These are phyloP conservation scores for Lactarius trivialis DNA, from an alignment of 768 basidiomycete species.

Conservation along the genomic window DNA sequence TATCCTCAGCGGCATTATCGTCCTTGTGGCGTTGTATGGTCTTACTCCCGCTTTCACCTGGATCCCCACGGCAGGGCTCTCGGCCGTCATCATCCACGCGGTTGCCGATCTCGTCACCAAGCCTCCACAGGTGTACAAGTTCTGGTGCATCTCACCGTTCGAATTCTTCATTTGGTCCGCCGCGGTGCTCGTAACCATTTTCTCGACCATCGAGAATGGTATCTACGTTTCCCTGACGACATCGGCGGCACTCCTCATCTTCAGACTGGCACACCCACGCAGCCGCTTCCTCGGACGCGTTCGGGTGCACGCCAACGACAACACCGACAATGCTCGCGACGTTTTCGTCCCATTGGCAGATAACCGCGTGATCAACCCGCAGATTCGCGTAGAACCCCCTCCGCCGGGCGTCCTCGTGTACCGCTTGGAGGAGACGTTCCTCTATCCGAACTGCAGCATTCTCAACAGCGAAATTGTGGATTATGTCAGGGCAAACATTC, in stretches of 20 bases:
- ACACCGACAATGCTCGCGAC: slow-evolving; percentile 45
- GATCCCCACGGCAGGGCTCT: slow-evolving; percentile 77
- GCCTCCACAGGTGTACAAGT: slow-evolving; percentile 76
- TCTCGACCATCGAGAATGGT: slow-evolving; percentile 90
- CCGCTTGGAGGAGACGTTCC: slow-evolving; percentile 83
- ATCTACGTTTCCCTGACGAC: slow-evolving; percentile 83
- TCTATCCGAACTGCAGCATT: slow-evolving; percentile 73
- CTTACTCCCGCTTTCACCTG: slow-evolving; percentile 89
- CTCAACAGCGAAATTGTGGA: slow-evolving; percentile 71
- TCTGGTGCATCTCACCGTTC: slow-evolving; percentile 90
- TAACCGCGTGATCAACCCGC: slow-evolving; percentile 54
- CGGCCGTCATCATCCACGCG: slow-evolving; percentile 92
- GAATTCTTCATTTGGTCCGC: slow-evolving; percentile 88
- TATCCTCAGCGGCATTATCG: slow-evolving; percentile 75
- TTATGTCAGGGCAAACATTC: slow-evolving; percentile 71
- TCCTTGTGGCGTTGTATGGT: slow-evolving; percentile 91
- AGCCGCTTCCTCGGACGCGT: slow-evolving; percentile 89
- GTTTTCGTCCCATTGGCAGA: slow-evolving; percentile 75
- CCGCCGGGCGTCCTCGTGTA: slow-evolving; percentile 86
- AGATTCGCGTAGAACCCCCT: slow-evolving; percentile 69
- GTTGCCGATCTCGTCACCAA: slow-evolving; percentile 83
- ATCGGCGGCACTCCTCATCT: slow-evolving; percentile 71
- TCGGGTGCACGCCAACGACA: slow-evolving; percentile 41
- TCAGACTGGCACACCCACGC: slow-evolving; percentile 83
- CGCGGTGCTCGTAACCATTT: slow-evolving; percentile 83